Percentiles rank a stretch among this genome's conserved stretches.
Evolutionary conservation across 768 basidiomycete species (phyloP).

Genomic region (Mycena chlorophos): DNA sequence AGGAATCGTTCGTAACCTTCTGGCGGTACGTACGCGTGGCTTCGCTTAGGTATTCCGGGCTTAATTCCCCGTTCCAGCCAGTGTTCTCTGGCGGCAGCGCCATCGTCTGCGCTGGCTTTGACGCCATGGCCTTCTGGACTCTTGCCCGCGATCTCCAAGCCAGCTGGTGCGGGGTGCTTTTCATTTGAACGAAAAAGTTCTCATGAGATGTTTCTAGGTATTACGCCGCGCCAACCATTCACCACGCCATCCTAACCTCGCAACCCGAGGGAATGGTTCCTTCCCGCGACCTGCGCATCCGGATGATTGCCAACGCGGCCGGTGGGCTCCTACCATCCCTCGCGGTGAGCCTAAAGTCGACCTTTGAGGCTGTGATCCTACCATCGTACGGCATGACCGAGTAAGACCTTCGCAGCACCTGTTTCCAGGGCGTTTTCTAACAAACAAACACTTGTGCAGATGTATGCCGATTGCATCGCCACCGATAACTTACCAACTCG

Average conservation of each 20-base stretch:
- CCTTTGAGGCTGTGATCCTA: slow-evolving; percentile 54
- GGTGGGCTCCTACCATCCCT: slow-evolving; percentile 55
- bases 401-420: slow-evolving; percentile 24
- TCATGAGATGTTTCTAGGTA: slow-evolving; percentile 37
- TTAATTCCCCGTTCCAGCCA: slow-evolving; percentile 28
- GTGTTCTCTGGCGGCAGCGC: slow-evolving; percentile 54
- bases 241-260: slow-evolving; percentile 48
- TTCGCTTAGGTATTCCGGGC: not conserved
- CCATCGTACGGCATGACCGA: slow-evolving; percentile 65
- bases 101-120: slow-evolving; percentile 57
- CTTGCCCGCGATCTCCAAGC: slow-evolving; percentile 37
- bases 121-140: slow-evolving; percentile 53
- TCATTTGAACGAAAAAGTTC: not conserved
- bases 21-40: slow-evolving; percentile 32
- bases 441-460: slow-evolving; percentile 25
- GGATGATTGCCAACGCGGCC: slow-evolving; percentile 52
- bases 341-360: slow-evolving; percentile 46
- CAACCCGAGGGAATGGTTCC: slow-evolving; percentile 34
- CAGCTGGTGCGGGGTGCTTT: slow-evolving; percentile 43
- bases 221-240: slow-evolving; percentile 51
- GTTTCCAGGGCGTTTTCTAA: slow-evolving; percentile 1
- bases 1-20: slow-evolving; percentile 57
- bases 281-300: slow-evolving; percentile 38
- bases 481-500: slow-evolving; percentile 42
- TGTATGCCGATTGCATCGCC: slow-evolving; percentile 54